Conservation (phyloP, 2,329 filamentous ascomycete species). For the Cadophora malorum region DNA sequence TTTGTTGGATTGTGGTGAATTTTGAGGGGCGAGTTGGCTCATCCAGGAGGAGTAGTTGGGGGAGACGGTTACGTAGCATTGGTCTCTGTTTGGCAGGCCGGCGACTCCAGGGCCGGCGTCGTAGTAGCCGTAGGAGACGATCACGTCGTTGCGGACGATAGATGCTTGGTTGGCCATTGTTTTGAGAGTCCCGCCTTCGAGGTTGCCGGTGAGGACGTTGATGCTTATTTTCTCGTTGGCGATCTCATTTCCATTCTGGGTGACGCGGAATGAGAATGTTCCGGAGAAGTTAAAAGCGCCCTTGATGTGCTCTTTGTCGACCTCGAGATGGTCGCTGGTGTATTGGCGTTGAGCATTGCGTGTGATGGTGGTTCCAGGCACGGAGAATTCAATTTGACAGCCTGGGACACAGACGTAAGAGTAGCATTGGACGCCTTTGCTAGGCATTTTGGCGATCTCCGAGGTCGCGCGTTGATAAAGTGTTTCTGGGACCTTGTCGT, state of each 20-base stretch:
- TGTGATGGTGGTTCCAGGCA: slow-evolving; percentile 48
- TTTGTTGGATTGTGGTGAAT: slow-evolving; percentile 48
- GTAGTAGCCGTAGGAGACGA: slow-evolving; percentile 56
- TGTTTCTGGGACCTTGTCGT: background rate
- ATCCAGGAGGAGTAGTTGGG: slow-evolving; percentile 53
- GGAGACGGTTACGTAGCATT: slow-evolving; percentile 54
- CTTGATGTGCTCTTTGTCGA: slow-evolving; percentile 52
- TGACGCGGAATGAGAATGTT: slow-evolving; percentile 52
- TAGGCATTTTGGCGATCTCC: slow-evolving; percentile 47
- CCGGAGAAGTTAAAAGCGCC: slow-evolving; percentile 52
- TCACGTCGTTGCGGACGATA: slow-evolving; percentile 46
- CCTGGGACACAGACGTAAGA: slow-evolving; percentile 50
- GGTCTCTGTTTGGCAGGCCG: slow-evolving; percentile 51
- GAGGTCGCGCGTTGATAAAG: background rate
- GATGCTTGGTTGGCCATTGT: slow-evolving; percentile 36
- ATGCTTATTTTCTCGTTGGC: slow-evolving; percentile 53
- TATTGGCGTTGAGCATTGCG: slow-evolving; percentile 47
- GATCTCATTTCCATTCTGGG: slow-evolving; percentile 49
- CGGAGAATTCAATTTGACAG: slow-evolving; percentile 52
- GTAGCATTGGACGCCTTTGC: slow-evolving; percentile 50
- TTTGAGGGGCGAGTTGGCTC: slow-evolving; percentile 49
- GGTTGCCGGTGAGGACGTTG: slow-evolving; percentile 53
- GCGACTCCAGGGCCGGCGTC: slow-evolving; percentile 53
- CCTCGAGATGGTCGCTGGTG: slow-evolving; percentile 51
- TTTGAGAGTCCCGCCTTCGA: slow-evolving; percentile 48